Percentiles rank a stretch among this genome's conserved stretches.
Evolutionary conservation across 768 basidiomycete genomes (phyloP).

Genomic region (Lactifluus pinguis): DNA sequence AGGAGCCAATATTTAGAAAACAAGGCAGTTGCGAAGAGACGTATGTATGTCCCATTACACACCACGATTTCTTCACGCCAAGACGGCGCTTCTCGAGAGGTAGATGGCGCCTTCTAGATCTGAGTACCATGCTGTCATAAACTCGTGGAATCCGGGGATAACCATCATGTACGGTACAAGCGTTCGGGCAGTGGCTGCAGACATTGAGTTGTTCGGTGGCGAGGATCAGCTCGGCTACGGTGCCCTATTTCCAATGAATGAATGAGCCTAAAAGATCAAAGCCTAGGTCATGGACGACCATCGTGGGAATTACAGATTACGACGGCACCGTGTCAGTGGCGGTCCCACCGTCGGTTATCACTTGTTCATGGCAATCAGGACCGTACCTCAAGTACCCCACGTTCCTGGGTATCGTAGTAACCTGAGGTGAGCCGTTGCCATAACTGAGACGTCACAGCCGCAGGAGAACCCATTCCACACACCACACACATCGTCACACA

Average conservation of each 20-base stretch:
- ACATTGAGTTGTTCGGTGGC: slow-evolving; percentile 58
- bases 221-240: slow-evolving; percentile 55
- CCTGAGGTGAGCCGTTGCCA: slow-evolving; percentile 19
- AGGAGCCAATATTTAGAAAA: not conserved
- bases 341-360: slow-evolving; percentile 47
- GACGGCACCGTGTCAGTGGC: no score
- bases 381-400: no score
- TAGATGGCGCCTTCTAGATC: slow-evolving; percentile 62
- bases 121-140: slow-evolving; percentile 67
- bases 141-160: slow-evolving; percentile 62
- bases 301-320: slow-evolving; percentile 76
- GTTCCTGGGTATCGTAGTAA: slow-evolving; percentile 40
- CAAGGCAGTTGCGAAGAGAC: not conserved
- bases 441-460: not conserved
- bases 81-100: slow-evolving; percentile 63
- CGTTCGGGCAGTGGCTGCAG: slow-evolving; percentile 70
- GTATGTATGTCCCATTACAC: slow-evolving; percentile 22
- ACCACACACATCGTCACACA: no score
- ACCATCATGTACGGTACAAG: slow-evolving; percentile 69
- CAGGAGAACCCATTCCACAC: no score
- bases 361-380: slow-evolving; percentile 68
- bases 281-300: slow-evolving; percentile 25
- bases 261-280: not conserved
- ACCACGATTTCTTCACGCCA: slow-evolving; percentile 82
- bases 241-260: slow-evolving; percentile 35